Conservation (phyloP, 768 basidiomycete genomes). For the Agrocybe praecox region DNA sequence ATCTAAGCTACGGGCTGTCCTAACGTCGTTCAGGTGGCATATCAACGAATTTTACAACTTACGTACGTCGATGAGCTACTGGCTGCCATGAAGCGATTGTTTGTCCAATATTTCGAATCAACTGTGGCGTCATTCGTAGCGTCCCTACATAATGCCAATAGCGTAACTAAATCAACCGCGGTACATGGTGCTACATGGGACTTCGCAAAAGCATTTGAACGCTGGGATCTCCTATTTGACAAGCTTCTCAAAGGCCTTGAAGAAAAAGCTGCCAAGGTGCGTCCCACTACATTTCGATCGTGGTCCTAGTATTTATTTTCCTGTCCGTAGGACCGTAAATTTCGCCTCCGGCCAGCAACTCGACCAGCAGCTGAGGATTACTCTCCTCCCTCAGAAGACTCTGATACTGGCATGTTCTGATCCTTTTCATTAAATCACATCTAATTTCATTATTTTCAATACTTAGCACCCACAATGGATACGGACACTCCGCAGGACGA, state of each 20-base stretch:
- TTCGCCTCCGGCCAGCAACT: slow-evolving; percentile 51
- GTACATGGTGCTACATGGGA: slow-evolving; percentile 57
- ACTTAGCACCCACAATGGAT: slow-evolving; percentile 30
- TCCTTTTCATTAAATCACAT: not conserved
- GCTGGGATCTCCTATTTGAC: slow-evolving; percentile 84
- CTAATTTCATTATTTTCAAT: slow-evolving; percentile 33
- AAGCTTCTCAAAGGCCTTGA: slow-evolving; percentile 74
- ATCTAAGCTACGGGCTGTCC: slow-evolving; percentile 1
- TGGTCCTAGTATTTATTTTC: slow-evolving; percentile 5
- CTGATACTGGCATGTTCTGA: slow-evolving; percentile 48
- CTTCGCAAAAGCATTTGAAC: slow-evolving; percentile 69
- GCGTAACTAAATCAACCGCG: slow-evolving; percentile 39
- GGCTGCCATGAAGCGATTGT: slow-evolving; percentile 76
- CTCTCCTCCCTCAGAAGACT: slow-evolving; percentile 64
- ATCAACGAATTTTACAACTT: slow-evolving; percentile 93
- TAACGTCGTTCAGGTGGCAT: slow-evolving; percentile 74
- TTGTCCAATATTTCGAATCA: slow-evolving; percentile 85
- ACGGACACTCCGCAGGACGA: slow-evolving; percentile 67
- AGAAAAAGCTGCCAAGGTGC: slow-evolving; percentile 70
- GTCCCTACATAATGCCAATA: slow-evolving; percentile 69
- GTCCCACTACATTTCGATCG: slow-evolving; percentile 7
- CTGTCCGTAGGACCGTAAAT: slow-evolving; percentile 65
- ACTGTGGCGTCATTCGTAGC: slow-evolving; percentile 83
- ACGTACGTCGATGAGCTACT: slow-evolving; percentile 93
- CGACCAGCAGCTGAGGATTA: slow-evolving; percentile 36